Evolutionary conservation across 768 basidiomycete genomes (phyloP).

Genomic region (Pulveroboletus ravenelii): DNA sequence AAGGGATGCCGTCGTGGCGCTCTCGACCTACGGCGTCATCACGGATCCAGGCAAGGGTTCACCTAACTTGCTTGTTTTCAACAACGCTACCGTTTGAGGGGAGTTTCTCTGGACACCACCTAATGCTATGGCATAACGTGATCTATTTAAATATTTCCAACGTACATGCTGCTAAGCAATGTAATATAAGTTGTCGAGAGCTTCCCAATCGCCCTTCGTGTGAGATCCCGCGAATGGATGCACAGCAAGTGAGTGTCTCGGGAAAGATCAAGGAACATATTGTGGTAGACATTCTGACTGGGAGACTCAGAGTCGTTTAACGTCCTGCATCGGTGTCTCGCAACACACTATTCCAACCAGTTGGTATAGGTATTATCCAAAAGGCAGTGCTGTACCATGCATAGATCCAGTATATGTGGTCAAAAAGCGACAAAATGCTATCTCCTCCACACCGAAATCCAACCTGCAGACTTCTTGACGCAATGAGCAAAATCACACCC

Average conservation of each 20-base stretch:
- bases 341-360: no score
- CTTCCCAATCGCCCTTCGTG: neutral
- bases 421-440: no score
- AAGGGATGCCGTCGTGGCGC: slow-evolving; percentile 65
- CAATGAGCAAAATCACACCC: slow-evolving; percentile 10
- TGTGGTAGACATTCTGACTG: no score
- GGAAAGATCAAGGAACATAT: no score
- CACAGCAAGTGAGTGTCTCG: no score
- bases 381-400: neutral
- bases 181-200: slow-evolving; percentile 8
- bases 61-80: slow-evolving; percentile 72
- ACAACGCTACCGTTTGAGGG: slow-evolving; percentile 56
- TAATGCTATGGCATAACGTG: slow-evolving; percentile 3
- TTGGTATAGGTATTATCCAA: neutral
- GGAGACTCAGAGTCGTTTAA: no score
- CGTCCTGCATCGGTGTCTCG: no score
- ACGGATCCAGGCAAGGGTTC: slow-evolving; percentile 45
- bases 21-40: slow-evolving; percentile 54
- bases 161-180: slow-evolving; percentile 9
- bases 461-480: slow-evolving; percentile 5
- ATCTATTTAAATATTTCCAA: neutral
- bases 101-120: neutral
- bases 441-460: neutral
- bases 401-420: neutral
- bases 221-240: no score